Evolutionary conservation across 2,329 filamentous ascomycete genomes (phyloP).

Genomic region (Nigrospora osmanthi): DNA sequence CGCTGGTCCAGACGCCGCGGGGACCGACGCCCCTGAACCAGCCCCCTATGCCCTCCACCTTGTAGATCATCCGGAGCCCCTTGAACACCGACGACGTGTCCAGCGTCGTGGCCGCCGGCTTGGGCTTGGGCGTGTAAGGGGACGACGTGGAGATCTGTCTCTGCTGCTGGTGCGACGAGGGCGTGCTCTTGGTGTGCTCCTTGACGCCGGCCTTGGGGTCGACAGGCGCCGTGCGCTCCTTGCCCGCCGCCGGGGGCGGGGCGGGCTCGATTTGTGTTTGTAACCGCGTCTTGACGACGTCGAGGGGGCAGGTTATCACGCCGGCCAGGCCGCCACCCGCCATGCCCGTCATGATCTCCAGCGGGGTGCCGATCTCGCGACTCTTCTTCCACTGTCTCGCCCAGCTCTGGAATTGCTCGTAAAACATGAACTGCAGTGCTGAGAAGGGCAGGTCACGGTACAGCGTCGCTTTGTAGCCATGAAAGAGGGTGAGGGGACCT

Average conservation of each 20-base stretch:
- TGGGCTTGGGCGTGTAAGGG: slow-evolving; percentile 73
- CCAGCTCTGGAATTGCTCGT: slow-evolving; percentile 84
- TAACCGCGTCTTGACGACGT: slow-evolving; percentile 88
- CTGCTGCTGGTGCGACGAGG: slow-evolving; percentile 41
- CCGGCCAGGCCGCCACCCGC: slow-evolving; percentile 88
- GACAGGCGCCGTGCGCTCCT: slow-evolving; percentile 10
- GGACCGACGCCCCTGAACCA: slow-evolving; percentile 95
- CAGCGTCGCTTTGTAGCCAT: slow-evolving; percentile 94
- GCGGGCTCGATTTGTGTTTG: slow-evolving; percentile 72
- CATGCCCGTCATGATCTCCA: slow-evolving; percentile 86
- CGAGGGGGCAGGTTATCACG: slow-evolving; percentile 88
- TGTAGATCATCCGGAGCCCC: slow-evolving; percentile 81
- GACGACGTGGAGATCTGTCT: slow-evolving; percentile 84
- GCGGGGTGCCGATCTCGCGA: slow-evolving; percentile 72
- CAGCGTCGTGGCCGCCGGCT: slow-evolving; percentile 70
- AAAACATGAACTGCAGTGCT: slow-evolving; percentile 94
- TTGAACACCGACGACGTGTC: slow-evolving; percentile 85
- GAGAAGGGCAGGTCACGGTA: slow-evolving; percentile 94
- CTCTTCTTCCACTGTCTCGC: slow-evolving; percentile 72
- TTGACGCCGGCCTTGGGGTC: slow-evolving; percentile 15
- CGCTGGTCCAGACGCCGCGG: slow-evolving; percentile 90
- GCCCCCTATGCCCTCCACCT: slow-evolving; percentile 76
- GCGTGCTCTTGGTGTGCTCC: slow-evolving; percentile 17
- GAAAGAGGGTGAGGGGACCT: slow-evolving; percentile 79
- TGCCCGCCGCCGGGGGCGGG: slow-evolving; percentile 16